Percentiles rank a stretch among this genome's conserved stretches.
Evolutionary conservation across 2,329 filamentous ascomycete genomes (phyloP).

Genomic region (Xylariaceae sp.): DNA sequence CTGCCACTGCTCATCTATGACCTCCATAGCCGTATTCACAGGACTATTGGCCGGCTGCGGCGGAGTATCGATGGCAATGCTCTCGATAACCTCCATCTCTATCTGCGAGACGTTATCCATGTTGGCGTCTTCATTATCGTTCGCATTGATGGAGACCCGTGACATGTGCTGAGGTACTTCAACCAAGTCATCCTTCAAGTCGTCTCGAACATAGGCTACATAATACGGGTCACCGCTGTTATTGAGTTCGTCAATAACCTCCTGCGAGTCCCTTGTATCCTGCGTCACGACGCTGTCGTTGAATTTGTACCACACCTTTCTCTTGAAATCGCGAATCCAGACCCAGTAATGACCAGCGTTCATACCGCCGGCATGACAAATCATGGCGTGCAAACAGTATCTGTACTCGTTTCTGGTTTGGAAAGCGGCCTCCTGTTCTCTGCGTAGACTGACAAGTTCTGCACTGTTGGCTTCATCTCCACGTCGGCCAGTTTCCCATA

Average conservation of each 20-base stretch:
- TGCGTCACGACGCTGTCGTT: conserved; percentile 81
- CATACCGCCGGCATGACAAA: conserved; percentile 76
- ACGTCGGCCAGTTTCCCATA: conserved; percentile 18
- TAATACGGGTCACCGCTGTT: conserved; percentile 73
- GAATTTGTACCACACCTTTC: conserved; percentile 81
- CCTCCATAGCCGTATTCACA: conserved; percentile 4
- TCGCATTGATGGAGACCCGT: background rate
- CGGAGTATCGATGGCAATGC: conserved; percentile 21
- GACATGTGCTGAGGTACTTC: conserved; percentile 38
- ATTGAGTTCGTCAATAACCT: conserved; percentile 64
- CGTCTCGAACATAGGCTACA: conserved; percentile 73
- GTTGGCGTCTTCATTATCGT: background rate
- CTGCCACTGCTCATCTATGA: conserved; percentile 2
- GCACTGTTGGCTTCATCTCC: conserved; percentile 40
- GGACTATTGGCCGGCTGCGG: conserved; percentile 15
- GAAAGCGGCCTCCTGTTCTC: conserved; percentile 49
- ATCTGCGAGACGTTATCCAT: conserved; percentile 14
- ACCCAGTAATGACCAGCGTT: conserved; percentile 91
- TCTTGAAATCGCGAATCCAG: conserved; percentile 85
- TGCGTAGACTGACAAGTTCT: conserved; percentile 38
- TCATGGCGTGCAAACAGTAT: conserved; percentile 85
- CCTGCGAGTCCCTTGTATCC: conserved; percentile 53
- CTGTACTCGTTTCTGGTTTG: conserved; percentile 57
- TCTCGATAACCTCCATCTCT: conserved; percentile 29
- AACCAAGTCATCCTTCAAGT: conserved; percentile 51